A percentile compares a stretch with the other conserved stretches of the same genome.
Evolutionary conservation across 2,329 filamentous ascomycete species (phyloP).

Genomic region (Cryphonectria naterciae): DNA sequence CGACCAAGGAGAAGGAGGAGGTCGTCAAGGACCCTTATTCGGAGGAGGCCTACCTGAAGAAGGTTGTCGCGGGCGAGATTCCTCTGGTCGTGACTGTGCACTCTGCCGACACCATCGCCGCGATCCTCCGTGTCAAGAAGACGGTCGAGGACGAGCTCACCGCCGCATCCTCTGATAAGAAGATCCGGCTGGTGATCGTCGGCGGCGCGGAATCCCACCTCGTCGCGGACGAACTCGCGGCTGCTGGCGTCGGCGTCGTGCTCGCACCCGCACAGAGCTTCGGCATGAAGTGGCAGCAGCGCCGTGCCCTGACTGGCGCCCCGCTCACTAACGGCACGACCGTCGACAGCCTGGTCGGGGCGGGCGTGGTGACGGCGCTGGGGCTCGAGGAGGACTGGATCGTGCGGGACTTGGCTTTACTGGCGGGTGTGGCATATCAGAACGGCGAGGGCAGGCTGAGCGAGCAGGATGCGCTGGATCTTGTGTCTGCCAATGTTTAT

Average conservation of each 20-base stretch:
- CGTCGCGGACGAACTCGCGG: slow-evolving; percentile 60
- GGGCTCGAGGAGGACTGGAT: slow-evolving; percentile 66
- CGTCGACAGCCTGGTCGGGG: slow-evolving; percentile 59
- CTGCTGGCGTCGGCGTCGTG: slow-evolving; percentile 61
- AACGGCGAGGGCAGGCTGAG: slow-evolving; percentile 60
- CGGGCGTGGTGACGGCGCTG: slow-evolving; percentile 62
- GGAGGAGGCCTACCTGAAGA: slow-evolving; percentile 54
- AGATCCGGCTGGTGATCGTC: slow-evolving; percentile 59
- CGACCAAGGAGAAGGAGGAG: slow-evolving; percentile 41
- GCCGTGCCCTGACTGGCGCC: slow-evolving; percentile 64
- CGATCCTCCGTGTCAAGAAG: slow-evolving; percentile 61
- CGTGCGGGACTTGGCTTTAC: slow-evolving; percentile 61
- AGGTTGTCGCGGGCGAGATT: slow-evolving; percentile 57
- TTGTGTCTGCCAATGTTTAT: slow-evolving; percentile 62
- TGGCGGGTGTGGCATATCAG: slow-evolving; percentile 62
- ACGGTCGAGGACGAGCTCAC: slow-evolving; percentile 52
- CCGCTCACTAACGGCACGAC: slow-evolving; percentile 69
- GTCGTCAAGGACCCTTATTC: slow-evolving; percentile 46
- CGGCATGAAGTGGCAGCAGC: slow-evolving; percentile 61
- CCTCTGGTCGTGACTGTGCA: slow-evolving; percentile 63
- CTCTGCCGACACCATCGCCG: slow-evolving; percentile 65
- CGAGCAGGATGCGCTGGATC: slow-evolving; percentile 58
- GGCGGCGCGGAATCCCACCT: slow-evolving; percentile 68
- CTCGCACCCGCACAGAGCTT: slow-evolving; percentile 63
- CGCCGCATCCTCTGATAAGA: slow-evolving; percentile 27